These are phyloP conservation scores for Didymellaceae sp. DNA, from an alignment of 2,329 filamentous ascomycete genomes.

Conservation along the genomic window DNA sequence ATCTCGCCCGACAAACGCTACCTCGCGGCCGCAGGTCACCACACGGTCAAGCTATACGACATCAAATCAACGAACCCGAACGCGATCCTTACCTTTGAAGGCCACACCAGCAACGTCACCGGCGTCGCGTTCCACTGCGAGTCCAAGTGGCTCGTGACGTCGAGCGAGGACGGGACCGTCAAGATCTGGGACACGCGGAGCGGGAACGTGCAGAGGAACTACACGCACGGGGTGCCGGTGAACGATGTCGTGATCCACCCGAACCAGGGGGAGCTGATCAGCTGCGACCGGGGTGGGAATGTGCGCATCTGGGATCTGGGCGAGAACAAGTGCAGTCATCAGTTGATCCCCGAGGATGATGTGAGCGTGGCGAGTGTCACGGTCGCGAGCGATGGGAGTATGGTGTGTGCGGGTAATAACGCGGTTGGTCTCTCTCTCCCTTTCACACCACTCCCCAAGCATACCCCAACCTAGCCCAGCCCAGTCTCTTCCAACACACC, in stretches of 20 bases:
- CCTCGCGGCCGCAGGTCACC: constrained; percentile 79
- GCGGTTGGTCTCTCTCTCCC: constrained; percentile 60
- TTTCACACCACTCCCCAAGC: too few relatives aligned
- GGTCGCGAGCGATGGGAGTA: constrained; percentile 89
- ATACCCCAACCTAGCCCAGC: too few relatives aligned
- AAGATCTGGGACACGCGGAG: constrained; percentile 96
- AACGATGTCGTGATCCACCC: constrained; percentile 99
- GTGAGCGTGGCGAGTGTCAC: constrained; percentile 93
- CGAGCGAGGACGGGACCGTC: constrained; percentile 93
- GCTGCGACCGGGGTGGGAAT: constrained; percentile 89
- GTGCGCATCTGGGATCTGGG: constrained; percentile 96
- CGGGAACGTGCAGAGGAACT: constrained; percentile 88
- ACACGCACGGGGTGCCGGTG: constrained; percentile 84
- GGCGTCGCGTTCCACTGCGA: constrained; percentile 98
- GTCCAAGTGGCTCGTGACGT: constrained; percentile 99
- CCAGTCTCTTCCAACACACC: too few relatives aligned
- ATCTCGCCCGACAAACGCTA: constrained; percentile 98
- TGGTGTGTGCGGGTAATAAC: constrained; percentile 93
- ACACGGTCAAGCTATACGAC: constrained; percentile 96
- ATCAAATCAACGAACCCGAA: constrained; percentile 98
- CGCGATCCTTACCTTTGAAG: constrained; percentile 90
- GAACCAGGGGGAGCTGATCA: constrained; percentile 97
- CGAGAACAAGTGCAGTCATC: constrained; percentile 95
- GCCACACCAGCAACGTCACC: constrained; percentile 94
- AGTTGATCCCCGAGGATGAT: constrained; percentile 95